phyloP scores from a whole-genome alignment of 2,329 filamentous ascomycete genomes.

The Chaetomium olivaceum region DNA sequence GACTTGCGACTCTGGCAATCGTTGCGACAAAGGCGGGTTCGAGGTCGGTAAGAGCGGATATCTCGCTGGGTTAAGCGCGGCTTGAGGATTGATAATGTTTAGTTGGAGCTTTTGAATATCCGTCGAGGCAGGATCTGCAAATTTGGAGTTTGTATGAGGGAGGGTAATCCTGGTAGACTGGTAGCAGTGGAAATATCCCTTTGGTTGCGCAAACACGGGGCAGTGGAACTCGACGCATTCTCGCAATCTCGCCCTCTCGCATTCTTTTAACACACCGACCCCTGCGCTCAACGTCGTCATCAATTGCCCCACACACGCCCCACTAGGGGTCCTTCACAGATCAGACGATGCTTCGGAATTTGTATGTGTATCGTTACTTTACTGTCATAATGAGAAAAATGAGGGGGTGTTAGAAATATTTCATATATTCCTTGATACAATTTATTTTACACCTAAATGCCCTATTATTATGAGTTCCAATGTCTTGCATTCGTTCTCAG shows the following conservation, averaged over 20 bases:
- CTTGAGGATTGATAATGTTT: not conserved
- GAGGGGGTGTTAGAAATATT: not conserved
- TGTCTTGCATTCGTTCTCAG: not conserved
- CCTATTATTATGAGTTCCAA: not conserved
- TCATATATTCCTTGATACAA: too few relatives aligned
- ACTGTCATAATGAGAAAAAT: too few relatives aligned
- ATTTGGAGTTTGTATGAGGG: not conserved
- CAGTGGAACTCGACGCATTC: conserved; percentile 2
- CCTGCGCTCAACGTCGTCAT: not conserved
- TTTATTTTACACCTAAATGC: too few relatives aligned
- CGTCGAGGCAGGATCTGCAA: not conserved
- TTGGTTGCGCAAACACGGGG: not conserved
- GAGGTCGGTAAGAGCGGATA: not conserved
- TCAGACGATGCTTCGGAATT: too few relatives aligned
- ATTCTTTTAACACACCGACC: conserved; percentile 6
- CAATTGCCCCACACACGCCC: conserved; percentile 1
- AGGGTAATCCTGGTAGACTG: not conserved
- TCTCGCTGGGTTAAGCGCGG: not conserved
- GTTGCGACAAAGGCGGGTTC: not conserved
- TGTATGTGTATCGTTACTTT: too few relatives aligned
- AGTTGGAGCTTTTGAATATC: not conserved
- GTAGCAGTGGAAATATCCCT: not conserved
- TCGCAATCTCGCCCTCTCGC: conserved; percentile 6
- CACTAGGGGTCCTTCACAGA: not conserved
- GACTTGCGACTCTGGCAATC: not conserved